Evolutionary conservation across 2,329 filamentous ascomycete genomes (phyloP), one percentile per base, ranked within the genome.

Genomic region (Talaromyces piceae): DNA sequence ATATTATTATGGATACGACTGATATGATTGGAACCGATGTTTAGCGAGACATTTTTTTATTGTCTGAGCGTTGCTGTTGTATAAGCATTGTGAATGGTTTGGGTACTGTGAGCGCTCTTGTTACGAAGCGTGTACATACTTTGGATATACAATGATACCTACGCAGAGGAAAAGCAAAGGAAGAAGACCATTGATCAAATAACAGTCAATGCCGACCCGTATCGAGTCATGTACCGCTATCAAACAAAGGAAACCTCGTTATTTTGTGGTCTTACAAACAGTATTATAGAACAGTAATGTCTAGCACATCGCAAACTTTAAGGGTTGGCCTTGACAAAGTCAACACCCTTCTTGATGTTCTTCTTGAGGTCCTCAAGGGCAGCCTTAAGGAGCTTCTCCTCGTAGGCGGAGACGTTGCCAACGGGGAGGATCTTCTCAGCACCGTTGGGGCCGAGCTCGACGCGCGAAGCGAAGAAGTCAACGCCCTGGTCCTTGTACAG

Each of bases 401-500:
- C 93, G 73, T 83, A 77, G 64, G 83, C 82, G 67, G 88, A 88
- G 69, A 97, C 69, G 74, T 87, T 79, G 74, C 93, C 93, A 63
- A 98, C 77, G 64, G 87, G 84, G 72, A 86, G 80, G 73, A 97
- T 91, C 83, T 95, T 87, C 82, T 93, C 84, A 60, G 94, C 91
- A 79, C 93, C 93, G 72, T 91, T 86, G 72, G 91, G 90, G 77
- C 93, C 93, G 67, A 98, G 88, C 80, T 95, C 88, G 69, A 98
- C 88, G 74, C 83, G 86, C 77, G 87, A 91, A 70, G 89, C 86
- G 79, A 98, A 98, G 87, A 95, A 98, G 55, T 95, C 87, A 66
- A 95, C 82, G 67, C 91, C 93, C 79, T 94, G 87, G 78, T 96
- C 90, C 86, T 96, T 96, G 88, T 89, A 97, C 62, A 97, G 84